These are phyloP conservation scores for Hypoxylon rubiginosum DNA, from an alignment of 2,329 filamentous ascomycete species.

Conservation along the genomic window DNA sequence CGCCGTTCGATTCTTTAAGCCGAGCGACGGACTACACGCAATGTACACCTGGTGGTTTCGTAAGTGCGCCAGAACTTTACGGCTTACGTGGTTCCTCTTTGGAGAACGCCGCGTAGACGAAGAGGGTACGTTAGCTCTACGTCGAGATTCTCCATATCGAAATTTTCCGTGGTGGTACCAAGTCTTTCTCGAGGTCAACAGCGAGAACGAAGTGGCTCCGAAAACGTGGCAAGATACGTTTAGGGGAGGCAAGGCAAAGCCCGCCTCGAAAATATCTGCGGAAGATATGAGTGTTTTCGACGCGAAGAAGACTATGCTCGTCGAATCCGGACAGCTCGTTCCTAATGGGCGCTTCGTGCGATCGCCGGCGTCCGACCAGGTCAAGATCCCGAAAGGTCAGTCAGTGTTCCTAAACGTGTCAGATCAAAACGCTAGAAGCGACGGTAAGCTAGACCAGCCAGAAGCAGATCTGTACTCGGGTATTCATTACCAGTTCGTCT, in stretches of 20 bases:
- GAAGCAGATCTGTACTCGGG: constrained; percentile 67
- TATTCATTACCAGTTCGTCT: constrained; percentile 77
- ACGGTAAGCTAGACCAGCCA: constrained; percentile 70
- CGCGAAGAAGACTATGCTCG: constrained; percentile 60
- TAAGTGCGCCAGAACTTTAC: constrained; percentile 81
- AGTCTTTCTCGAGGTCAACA: constrained; percentile 62
- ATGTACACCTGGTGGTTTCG: constrained; percentile 99
- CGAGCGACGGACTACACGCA: constrained; percentile 83
- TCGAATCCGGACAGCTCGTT: constrained; percentile 67
- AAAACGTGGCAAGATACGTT: constrained; percentile 72
- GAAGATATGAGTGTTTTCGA: constrained; percentile 56
- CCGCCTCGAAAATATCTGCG: constrained; percentile 53
- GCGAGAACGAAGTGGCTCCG: constrained; percentile 59
- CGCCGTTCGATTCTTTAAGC: constrained; percentile 85
- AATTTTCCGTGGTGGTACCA: constrained; percentile 57
- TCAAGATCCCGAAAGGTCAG: constrained; percentile 89
- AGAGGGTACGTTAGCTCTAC: constrained; percentile 75
- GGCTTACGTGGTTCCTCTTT: constrained; percentile 94
- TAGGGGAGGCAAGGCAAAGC: constrained; percentile 62
- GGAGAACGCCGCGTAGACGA: constrained; percentile 85
- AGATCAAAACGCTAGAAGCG: constrained; percentile 74
- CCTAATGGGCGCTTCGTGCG: constrained; percentile 87
- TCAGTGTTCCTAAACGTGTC: constrained; percentile 84
- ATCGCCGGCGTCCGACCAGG: constrained; percentile 94
- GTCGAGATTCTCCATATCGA: constrained; percentile 50